A percentile compares a stretch with the other conserved stretches of the same genome.
Conservation (phyloP, 2,329 filamentous ascomycete genomes). For the Exophiala lecanii-corni region DNA sequence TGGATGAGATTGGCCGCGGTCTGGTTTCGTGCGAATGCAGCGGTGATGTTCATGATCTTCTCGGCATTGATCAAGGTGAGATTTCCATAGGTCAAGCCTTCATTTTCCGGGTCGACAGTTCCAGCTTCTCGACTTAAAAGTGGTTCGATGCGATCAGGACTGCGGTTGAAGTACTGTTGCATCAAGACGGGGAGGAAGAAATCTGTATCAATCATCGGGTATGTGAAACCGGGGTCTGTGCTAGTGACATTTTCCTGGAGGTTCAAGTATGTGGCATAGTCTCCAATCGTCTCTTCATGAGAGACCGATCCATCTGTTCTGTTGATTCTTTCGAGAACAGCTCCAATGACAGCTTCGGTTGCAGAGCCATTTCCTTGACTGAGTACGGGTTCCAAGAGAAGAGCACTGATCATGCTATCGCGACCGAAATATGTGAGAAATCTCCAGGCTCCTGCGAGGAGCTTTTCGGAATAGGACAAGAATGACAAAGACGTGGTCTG, state of each 20-base stretch:
- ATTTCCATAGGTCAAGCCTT: constrained; percentile 49
- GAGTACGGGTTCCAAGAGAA: constrained; percentile 56
- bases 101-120: constrained; percentile 48
- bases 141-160: constrained; percentile 35
- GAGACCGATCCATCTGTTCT: constrained; percentile 56
- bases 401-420: constrained; percentile 58
- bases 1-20: constrained; percentile 53
- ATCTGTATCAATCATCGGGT: constrained; percentile 61
- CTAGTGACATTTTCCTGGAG: constrained; percentile 49
- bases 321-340: constrained; percentile 59
- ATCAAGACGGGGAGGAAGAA: constrained; percentile 57
- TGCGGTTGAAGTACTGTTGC: constrained; percentile 54
- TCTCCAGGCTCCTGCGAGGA: constrained; percentile 61
- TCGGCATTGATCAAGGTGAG: constrained; percentile 51
- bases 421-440: constrained; percentile 65
- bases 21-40: constrained; percentile 51
- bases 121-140: constrained; percentile 41
- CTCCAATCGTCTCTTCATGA: constrained; percentile 62
- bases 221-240: constrained; percentile 52
- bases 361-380: constrained; percentile 52
- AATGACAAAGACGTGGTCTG: constrained; percentile 55
- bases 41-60: constrained; percentile 54
- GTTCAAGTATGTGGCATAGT: constrained; percentile 60
- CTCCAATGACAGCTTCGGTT: constrained; percentile 57
- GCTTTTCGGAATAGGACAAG: constrained; percentile 59